Base-by-base conservation (phyloP, 306 rosid genomes). In the Prunus kanzakura region DNA sequence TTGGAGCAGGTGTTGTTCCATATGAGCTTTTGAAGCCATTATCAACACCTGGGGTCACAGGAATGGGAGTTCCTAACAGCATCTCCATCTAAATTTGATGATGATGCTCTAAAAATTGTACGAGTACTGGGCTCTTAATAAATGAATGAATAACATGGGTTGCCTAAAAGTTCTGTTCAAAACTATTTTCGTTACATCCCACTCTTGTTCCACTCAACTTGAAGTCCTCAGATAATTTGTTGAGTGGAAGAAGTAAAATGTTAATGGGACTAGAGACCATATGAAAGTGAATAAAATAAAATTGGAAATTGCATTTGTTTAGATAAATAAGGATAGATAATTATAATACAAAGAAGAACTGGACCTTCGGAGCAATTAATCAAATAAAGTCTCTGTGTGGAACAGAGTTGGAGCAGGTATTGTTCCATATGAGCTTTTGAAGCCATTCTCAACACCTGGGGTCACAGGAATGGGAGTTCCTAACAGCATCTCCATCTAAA, bases 21-120 rank as follows among this genome's bases (percentile, higher is more conserved):
- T 89, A 72, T 66, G 78, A 84, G 78, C 89, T 82, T 76, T 64
- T 82, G 66, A 86, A 79, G 56, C 88, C 80, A 68, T 73, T 79
- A 57, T 79, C 89, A 11, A 32, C 49, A 11, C 67, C 77, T 47
- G 74, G 84, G 22, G 85, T 84, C 62, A 78, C 77, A 7, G 81
- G 88, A 18, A 86, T 50, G 77, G 86, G 82, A 20, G 80, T 81
- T 75, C 81, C 84, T 49, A 74, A 69, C 51, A 82, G 85, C 67
- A 81, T 82, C 60, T 74, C 76, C 19, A 73, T 77, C 58, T 78
- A 77, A 38, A 54, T 13, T 6, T 55, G 30, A 72, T 30, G 22
- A 6, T 55, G 22, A 19, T 32, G 74, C 8, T 50, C 13, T 69
- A 27, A 56, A 56, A 56, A 11, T 6, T 20, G 35, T 35, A 71